Evolutionary conservation across 257 asterid genomes (phyloP).

Genomic region (Dorcoceras hygrometricum): DNA sequence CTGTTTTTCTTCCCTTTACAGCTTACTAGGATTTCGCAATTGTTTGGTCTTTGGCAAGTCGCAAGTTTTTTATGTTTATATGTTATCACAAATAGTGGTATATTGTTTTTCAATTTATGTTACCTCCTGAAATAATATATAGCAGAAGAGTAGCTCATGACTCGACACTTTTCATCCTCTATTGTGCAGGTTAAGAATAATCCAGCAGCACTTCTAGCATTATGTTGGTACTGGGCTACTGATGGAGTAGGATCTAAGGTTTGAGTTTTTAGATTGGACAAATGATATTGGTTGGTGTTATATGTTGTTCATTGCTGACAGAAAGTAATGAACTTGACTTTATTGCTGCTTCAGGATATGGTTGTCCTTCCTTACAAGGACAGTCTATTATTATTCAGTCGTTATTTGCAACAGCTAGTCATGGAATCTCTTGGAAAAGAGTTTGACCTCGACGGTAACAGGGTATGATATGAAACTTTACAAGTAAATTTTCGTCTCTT

Average conservation of each 20-base stretch:
- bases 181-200: constrained; percentile 67
- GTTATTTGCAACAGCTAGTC: constrained; percentile 95
- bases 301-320: constrained; percentile 2
- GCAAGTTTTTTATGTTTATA: neutral
- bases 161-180: constrained; percentile 9
- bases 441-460: constrained; percentile 91
- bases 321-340: constrained; percentile 16
- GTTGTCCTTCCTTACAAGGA: constrained; percentile 99
- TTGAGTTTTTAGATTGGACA: constrained; percentile 26
- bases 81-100: constrained; percentile 1
- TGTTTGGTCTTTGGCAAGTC: constrained; percentile 5
- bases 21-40: neutral
- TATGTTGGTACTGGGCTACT: constrained; percentile 98
- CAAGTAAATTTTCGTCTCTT: constrained; percentile 6
- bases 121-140: constrained; percentile 6
- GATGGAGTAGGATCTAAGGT: constrained; percentile 98
- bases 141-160: constrained; percentile 13
- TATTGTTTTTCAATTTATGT: neutral
- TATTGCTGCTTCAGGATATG: constrained; percentile 77
- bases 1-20: constrained; percentile 2
- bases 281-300: constrained; percentile 10
- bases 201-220: constrained; percentile 92
- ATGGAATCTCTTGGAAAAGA: constrained; percentile 99
- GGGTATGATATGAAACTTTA: constrained; percentile 49
- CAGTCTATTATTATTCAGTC: constrained; percentile 86